A percentile compares a stretch with the other conserved stretches of the same genome.
phyloP scores from a whole-genome alignment of 2,329 filamentous ascomycete species.

The Calonectria montana region DNA sequence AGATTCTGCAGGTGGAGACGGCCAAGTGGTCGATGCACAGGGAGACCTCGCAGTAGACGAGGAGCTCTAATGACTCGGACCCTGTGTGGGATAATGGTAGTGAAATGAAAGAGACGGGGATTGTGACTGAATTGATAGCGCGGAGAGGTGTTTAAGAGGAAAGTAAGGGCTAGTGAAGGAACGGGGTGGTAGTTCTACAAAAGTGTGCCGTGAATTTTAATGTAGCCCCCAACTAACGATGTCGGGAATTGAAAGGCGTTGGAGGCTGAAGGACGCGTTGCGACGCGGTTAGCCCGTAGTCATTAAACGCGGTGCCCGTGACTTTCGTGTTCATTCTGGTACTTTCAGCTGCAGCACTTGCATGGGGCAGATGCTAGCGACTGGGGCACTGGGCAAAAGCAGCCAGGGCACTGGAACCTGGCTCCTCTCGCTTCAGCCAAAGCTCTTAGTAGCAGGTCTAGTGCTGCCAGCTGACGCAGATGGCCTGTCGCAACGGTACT shows the following conservation, averaged over 20 bases:
- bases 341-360: not conserved
- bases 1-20: slow-evolving; percentile 33
- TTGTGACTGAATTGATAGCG: not conserved
- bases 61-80: slow-evolving; percentile 23
- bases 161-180: not conserved
- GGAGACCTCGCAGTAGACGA: slow-evolving; percentile 29
- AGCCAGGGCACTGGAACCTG: not conserved
- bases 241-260: slow-evolving; percentile 29
- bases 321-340: slow-evolving; percentile 35
- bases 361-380: slow-evolving; percentile 30
- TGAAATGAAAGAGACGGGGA: slow-evolving; percentile 8
- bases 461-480: not conserved
- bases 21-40: slow-evolving; percentile 31
- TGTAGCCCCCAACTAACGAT: slow-evolving; percentile 19
- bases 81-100: slow-evolving; percentile 32
- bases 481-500: slow-evolving; percentile 20
- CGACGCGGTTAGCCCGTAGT: slow-evolving; percentile 34
- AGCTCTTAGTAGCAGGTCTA: not conserved
- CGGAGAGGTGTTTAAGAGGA: not conserved
- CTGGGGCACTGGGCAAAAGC: slow-evolving; percentile 1
- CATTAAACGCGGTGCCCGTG: slow-evolving; percentile 38
- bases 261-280: slow-evolving; percentile 31
- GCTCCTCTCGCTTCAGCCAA: not conserved
- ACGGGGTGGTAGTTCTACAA: not conserved
- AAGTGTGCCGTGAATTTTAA: slow-evolving; percentile 25